Conservation (phyloP, 2,329 filamentous ascomycete genomes). For the Aspergillus ochraceus region DNA sequence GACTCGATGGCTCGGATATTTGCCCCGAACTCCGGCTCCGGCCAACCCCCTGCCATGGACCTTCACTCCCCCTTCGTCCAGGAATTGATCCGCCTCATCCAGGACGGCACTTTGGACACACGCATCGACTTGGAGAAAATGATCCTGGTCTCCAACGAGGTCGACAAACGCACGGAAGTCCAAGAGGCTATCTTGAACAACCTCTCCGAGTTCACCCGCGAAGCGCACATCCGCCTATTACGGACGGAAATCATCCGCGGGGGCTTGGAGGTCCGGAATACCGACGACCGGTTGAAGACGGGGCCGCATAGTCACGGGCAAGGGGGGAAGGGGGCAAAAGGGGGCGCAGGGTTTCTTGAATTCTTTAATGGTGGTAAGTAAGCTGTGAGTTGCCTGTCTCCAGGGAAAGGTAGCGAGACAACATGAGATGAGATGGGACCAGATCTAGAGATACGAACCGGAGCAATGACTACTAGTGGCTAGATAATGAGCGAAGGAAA, state of each 20-base stretch:
- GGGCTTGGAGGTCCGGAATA: slow-evolving; percentile 66
- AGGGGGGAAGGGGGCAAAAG: slow-evolving; percentile 1
- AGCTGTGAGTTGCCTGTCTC: not conserved
- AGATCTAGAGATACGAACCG: no score
- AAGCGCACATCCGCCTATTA: slow-evolving; percentile 73
- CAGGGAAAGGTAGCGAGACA: not conserved
- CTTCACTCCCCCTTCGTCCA: slow-evolving; percentile 44
- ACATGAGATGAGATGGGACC: not conserved
- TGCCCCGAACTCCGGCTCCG: slow-evolving; percentile 44
- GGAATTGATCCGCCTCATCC: slow-evolving; percentile 79
- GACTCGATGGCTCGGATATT: slow-evolving; percentile 78
- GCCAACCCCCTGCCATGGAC: slow-evolving; percentile 62
- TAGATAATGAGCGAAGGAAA: no score
- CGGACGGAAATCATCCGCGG: slow-evolving; percentile 74
- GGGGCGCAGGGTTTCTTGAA: not conserved
- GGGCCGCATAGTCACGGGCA: slow-evolving; percentile 8
- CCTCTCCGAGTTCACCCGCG: slow-evolving; percentile 70
- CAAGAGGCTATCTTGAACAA: slow-evolving; percentile 69
- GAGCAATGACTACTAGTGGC: no score
- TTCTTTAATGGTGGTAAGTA: not conserved
- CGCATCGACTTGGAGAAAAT: slow-evolving; percentile 82
- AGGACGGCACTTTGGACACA: slow-evolving; percentile 68
- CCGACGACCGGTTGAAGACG: slow-evolving; percentile 12
- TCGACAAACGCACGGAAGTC: slow-evolving; percentile 66
- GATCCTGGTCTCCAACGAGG: slow-evolving; percentile 71